Base-by-base conservation (phyloP, 1,284 basidiomycete genomes). In the Gomphus sp. region DNA sequence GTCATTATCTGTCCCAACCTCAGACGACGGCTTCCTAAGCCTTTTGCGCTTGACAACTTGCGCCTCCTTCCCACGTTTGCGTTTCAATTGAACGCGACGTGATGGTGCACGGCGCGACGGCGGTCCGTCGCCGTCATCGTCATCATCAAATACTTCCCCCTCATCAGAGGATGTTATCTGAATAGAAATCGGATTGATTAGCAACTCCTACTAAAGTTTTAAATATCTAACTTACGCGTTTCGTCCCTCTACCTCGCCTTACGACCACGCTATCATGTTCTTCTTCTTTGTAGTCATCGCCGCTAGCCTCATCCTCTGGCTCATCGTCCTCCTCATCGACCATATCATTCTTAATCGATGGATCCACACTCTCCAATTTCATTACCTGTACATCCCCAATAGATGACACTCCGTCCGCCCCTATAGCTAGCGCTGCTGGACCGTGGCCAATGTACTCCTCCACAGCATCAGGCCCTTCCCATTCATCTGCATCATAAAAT, bases 391-490 rank as follows among this genome's bases (percentile, higher is more conserved):
- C 53, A 58, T 64, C 59, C 52, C 53, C 33, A 34, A 31, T 33
- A 4, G 58, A 12, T 45, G 37, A 34, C 14, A 12, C 37, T 55
- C 60, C 33, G 33, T 52, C 48, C 18, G 28, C 12, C 64, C 68
- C 43, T 56, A n/a, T 28, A 12, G 68, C 37, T 67, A 69, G 54
- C 57, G 67, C 41, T 25, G 68, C 37, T 43, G 41, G 8, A 18
- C 60, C 63, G 59, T 62, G 68, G 60, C 57, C 63, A 61, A 44
- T 34, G 33, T 56, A 52, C 54, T 60, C 62, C 50, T 56, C 60
- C 44, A 64, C 56, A 44, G 64, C 63, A 51, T 63, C 45, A 34
- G 75, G 71, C 1, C 80, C 84, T 66, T 89, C 87, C 85, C 85
- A 89, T 65, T 78, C 71, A 81, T 82, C 87, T 89, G 72, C 57